phyloP scores from a whole-genome alignment of 2,329 filamentous ascomycete species.

The Neofusicoccum cordaticola region DNA sequence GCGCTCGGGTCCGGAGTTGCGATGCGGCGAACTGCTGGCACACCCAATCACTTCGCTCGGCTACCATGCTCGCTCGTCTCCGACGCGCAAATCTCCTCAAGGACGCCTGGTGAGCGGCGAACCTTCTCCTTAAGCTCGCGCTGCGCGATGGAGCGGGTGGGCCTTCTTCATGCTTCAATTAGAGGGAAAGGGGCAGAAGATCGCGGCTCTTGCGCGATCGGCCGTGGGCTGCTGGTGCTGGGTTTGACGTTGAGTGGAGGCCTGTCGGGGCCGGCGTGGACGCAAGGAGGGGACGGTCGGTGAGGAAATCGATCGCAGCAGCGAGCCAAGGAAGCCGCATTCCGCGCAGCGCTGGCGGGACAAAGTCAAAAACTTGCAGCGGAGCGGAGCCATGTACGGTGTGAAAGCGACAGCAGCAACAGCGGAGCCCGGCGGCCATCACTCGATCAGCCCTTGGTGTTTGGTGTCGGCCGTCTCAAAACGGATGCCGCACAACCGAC shows the following conservation, averaged over 20 bases:
- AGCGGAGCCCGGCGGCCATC: background rate
- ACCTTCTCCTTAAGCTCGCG: slow-evolving; percentile 12
- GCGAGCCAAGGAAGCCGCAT: slow-evolving; percentile 1
- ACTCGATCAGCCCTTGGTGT: slow-evolving; percentile 5
- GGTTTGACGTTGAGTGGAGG: slow-evolving; percentile 8
- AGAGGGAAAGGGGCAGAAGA: slow-evolving; percentile 1
- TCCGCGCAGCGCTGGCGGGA: background rate
- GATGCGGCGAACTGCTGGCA: slow-evolving; percentile 3
- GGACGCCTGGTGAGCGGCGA: slow-evolving; percentile 1
- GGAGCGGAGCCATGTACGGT: slow-evolving; percentile 10
- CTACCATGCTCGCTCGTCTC: background rate
- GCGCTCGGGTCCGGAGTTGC: slow-evolving; percentile 2
- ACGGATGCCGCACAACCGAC: background rate
- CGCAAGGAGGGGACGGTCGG: slow-evolving; percentile 6
- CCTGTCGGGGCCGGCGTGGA: background rate
- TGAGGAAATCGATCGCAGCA: slow-evolving; percentile 6
- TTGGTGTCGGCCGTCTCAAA: background rate
- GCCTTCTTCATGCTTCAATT: slow-evolving; percentile 7
- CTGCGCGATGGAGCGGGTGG: slow-evolving; percentile 11
- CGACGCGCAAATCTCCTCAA: slow-evolving; percentile 12
- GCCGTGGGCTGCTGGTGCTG: background rate
- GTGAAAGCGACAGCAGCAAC: background rate
- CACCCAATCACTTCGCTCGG: background rate
- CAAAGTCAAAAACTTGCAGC: background rate
- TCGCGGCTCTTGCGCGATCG: slow-evolving; percentile 11